phyloP scores from a whole-genome alignment of 2,329 filamentous ascomycete genomes.

The Stemphylium beticola region DNA sequence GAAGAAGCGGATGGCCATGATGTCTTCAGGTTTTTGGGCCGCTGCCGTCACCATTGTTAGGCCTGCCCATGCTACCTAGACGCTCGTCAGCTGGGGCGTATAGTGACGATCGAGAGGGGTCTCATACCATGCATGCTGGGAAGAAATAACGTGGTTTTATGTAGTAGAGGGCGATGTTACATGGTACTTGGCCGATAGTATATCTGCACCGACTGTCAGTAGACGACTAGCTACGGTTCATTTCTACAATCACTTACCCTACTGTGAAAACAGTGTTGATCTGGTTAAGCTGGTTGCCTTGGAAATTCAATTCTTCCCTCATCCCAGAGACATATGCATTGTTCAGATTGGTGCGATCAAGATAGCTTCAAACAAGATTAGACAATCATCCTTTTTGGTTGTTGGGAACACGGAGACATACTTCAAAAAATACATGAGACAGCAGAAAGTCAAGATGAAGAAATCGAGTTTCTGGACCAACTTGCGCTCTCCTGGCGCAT shows the following conservation, averaged over 20 bases:
- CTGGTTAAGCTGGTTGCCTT: constrained; percentile 51
- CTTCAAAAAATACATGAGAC: constrained; percentile 53
- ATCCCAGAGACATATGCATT: constrained; percentile 54
- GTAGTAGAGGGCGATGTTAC: constrained; percentile 63
- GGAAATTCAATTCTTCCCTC: constrained; percentile 49
- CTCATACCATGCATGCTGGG: constrained; percentile 64
- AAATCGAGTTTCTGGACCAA: constrained; percentile 67
- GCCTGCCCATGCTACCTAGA: constrained; percentile 61
- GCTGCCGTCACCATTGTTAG: constrained; percentile 68
- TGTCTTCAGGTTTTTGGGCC: constrained; percentile 57
- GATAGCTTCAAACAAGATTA: constrained; percentile 30
- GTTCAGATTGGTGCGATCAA: constrained; percentile 51
- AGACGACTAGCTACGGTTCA: neutral
- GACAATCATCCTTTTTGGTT: neutral
- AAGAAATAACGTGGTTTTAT: constrained; percentile 69
- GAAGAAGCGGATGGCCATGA: constrained; percentile 65
- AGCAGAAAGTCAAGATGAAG: constrained; percentile 70
- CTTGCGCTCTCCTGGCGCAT: constrained; percentile 49
- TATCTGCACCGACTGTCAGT: constrained; percentile 31
- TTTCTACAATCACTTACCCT: constrained; percentile 21
- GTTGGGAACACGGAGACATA: constrained; percentile 7
- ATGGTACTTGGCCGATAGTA: constrained; percentile 60
- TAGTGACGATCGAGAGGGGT: no score
- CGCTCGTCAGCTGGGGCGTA: no score
- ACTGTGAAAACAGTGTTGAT: constrained; percentile 53